Base-by-base conservation (phyloP, 2,329 filamentous ascomycete genomes). In the Ambrosiella beaveri region DNA sequence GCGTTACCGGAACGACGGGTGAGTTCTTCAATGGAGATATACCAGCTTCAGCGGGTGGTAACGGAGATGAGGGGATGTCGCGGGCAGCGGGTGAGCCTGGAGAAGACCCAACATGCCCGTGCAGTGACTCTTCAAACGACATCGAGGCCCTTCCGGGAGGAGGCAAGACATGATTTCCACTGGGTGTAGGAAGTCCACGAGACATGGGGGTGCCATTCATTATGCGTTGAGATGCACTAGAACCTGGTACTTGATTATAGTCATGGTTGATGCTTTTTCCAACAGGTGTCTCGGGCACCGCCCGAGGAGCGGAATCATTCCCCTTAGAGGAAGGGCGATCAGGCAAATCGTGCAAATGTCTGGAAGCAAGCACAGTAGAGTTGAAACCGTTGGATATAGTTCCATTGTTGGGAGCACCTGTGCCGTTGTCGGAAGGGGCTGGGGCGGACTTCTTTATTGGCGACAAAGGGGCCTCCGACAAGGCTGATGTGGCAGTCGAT, bases 1-100 rank as follows among this genome's bases (percentile, higher is more conserved):
- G 44, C 40, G 56, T 45, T 13, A 41, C 39, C n/a, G 65, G 64
- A n/a, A 69, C 67, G 17, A 71, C 69, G 27, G 75, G 74, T 13
- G 75, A 77, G 57, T 75, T 73, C 64, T 79, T 79, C 36, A 69
- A 73, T 1, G 76, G 76, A 11, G 76, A 79, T 35, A 77, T 63
- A 2, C 75, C 76, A 13, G 71, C 74, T 54, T 69, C 70, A 2
- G 69, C 67, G 35, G 75, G 73, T 4, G 57, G 57, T 2, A 61
- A 19, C n/a, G 60, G 57, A 11, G 60, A 61, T 12, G 60, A 59
- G 4, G 59, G 59, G 40, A 47, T 58, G 35, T 61, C 56, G 8
- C 39, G 56, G 12, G 52, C 40, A 7, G 59, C 52, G 11, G 52
- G 40, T 1, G 52, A 47, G n/a, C 56, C 59, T 7, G 59, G 59